Evolutionary conservation across 805 yeast species (phyloP).

Genomic region (Ogataea corticis): DNA sequence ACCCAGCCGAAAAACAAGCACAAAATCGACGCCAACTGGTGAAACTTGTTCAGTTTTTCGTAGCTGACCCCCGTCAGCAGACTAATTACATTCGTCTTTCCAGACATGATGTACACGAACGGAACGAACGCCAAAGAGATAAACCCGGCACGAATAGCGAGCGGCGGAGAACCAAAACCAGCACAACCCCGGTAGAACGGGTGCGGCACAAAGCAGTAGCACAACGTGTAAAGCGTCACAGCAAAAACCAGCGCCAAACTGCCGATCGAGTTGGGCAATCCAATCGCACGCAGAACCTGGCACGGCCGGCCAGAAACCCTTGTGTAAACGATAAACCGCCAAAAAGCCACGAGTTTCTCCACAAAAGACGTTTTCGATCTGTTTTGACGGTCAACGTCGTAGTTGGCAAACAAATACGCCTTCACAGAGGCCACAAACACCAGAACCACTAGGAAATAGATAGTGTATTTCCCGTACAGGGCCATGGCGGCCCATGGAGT

Average conservation of each 20-base stretch:
- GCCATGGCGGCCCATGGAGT: constrained; percentile 32
- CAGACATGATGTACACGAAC: constrained; percentile 49
- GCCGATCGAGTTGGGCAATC: constrained; percentile 41
- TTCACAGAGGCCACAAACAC: constrained; percentile 38
- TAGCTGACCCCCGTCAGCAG: constrained; percentile 53
- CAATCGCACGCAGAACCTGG: constrained; percentile 33
- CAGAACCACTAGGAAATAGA: constrained; percentile 42
- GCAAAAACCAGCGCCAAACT: constrained; percentile 34
- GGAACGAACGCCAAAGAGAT: constrained; percentile 53
- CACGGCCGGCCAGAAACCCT: constrained; percentile 34
- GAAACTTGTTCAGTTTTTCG: constrained; percentile 53
- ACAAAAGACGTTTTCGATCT: background rate
- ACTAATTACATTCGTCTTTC: constrained; percentile 52
- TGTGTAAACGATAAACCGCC: constrained; percentile 35
- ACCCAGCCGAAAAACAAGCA: constrained; percentile 45
- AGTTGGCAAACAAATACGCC: constrained; percentile 16
- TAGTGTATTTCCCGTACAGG: constrained; percentile 39
- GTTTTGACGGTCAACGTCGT: constrained; percentile 19
- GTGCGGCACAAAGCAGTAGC: constrained; percentile 44
- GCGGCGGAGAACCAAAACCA: constrained; percentile 61
- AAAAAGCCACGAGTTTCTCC: constrained; percentile 30
- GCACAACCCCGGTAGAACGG: constrained; percentile 51
- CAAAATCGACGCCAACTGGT: constrained; percentile 47
- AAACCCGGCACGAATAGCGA: constrained; percentile 54
- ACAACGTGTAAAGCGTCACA: constrained; percentile 36